Base-by-base conservation (phyloP, 2,329 filamentous ascomycete species). In the Alternaria infectoria region DNA sequence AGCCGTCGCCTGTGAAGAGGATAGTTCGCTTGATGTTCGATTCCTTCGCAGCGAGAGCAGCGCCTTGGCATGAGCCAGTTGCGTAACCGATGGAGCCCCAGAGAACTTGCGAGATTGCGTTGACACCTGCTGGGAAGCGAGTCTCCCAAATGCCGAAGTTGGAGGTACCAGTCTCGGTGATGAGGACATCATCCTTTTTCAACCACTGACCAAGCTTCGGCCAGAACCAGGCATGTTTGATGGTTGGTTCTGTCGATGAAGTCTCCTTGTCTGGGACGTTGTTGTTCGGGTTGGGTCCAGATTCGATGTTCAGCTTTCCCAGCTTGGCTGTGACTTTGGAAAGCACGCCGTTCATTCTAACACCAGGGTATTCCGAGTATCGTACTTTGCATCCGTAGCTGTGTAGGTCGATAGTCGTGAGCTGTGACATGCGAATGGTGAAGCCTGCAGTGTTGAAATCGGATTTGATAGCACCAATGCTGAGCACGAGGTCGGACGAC, bases 81-180 rank as follows among this genome's bases (percentile, higher is more conserved):
- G 87, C 87, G 72, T 89, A 90, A 0, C 89, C 89, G 68, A 91
- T 91, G 47, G 84, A 87, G 47, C 88, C 87, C 88, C 88, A 91
- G 12, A 96, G 87, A 3, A 92, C 90, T 76, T 96, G 93, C 56
- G 88, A 93, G 73, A 97, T 88, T 17, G 91, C 91, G 8, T 87
- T 92, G n/a, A 94, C 91, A n/a, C 87, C 86, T 3, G 83, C 77
- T 0, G 93, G 93, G 82, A 97, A 96, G 45, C 87, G 87, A 5
- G 93, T 94, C 61, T 94, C 92, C 88, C 91, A 93, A 72, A 96
- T 92, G 59, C 93, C 93, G 77, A 96, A 95, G 81, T 93, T 95
- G 61, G 93, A 85, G 0, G 93, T 97, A 43, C 93, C 93, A 3
- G 93, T 97, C 79, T 96, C 93, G 0, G 93, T 95, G 54, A 97